Base-by-base conservation (phyloP, 1,284 basidiomycete species). In the Jaminaea rosea region DNA sequence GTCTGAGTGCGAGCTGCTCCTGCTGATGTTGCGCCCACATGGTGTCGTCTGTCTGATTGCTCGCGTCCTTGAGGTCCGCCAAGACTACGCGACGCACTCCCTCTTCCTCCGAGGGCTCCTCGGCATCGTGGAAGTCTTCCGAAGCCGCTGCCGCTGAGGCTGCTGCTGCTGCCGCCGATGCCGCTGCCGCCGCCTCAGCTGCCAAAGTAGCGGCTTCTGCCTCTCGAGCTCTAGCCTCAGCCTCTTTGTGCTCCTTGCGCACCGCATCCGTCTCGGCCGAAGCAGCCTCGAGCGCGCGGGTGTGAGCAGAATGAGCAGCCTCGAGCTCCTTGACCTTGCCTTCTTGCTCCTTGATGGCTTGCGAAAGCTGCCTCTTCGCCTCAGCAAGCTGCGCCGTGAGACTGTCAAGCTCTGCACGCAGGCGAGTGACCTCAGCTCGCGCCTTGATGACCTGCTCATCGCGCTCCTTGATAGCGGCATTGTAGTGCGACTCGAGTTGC, bases 21-120 rank as follows among this genome's bases (percentile, higher is more conserved):
- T 59, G 46, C 44, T 58, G 59, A 49, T 50, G 58, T 7, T 24
- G 45, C 24, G 53, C 41, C 65, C 65, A 65, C 5, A 56, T 47
- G 27, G 52, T 50, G 31, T 67, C 62, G 52, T 67, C 62, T 8
- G 65, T 67, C 50, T 67, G 65, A 28, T 55, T 60, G 1, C 55
- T 54, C 5, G 49, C 51, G 26, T 67, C 65, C 44, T 55, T 60
- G 26, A 59, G 50, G 32, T 67, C 63, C 29, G 56, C 53, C 6
- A 50, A 28, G 15, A 52, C 36, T 8, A 46, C 50, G 11, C 37
- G 29, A 13, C 44, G 34, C 11, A 52, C 19, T 19, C 50, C 50
- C 7, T 4, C 5, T 6, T 47, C 39, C 15, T 31, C 29, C 9
- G 15, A 8, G 29, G 29, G 29, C 9, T 8, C 29, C 9, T 55